phyloP scores from a whole-genome alignment of 768 basidiomycete species.

The Lactarius hengduanensis region DNA sequence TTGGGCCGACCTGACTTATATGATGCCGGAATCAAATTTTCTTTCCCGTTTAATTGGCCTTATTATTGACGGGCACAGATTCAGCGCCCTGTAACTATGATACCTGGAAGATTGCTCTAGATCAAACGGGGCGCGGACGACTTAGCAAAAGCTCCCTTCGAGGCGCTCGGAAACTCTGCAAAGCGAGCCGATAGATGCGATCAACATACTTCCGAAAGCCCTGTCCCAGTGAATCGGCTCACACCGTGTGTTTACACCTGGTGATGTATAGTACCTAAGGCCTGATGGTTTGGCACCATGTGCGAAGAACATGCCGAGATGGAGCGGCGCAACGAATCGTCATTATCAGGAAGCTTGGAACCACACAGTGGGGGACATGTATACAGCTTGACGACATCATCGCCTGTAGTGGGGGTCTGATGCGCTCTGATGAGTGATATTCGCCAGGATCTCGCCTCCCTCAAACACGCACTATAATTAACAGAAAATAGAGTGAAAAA shows the following conservation, averaged over 20 bases:
- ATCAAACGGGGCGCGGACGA: conserved; percentile 15
- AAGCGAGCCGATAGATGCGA: conserved; percentile 3
- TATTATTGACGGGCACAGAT: neutral
- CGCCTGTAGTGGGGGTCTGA: conserved; percentile 11
- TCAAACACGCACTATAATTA: conserved; percentile 2
- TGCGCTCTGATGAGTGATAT: conserved; percentile 8
- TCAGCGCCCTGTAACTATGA: conserved; percentile 25
- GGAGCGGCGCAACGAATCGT: conserved; percentile 14
- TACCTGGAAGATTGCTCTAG: conserved; percentile 15
- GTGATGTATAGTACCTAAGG: neutral
- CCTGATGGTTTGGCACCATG: conserved; percentile 2
- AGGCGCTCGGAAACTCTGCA: conserved; percentile 21
- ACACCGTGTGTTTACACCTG: conserved; percentile 10
- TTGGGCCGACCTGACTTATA: neutral
- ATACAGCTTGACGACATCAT: conserved; percentile 16
- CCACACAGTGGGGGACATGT: neutral
- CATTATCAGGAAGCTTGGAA: conserved; percentile 19
- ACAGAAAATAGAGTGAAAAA: neutral
- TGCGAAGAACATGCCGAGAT: conserved; percentile 14
- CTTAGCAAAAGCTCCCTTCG: conserved; percentile 19
- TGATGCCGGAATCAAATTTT: neutral
- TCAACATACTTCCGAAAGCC: conserved; percentile 7
- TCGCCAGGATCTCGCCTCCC: neutral
- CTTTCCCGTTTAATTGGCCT: conserved; percentile 6
- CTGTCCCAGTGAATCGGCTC: conserved; percentile 7